Evolutionary conservation across 1,284 basidiomycete genomes (phyloP).

Genomic region (Retiboletus flavoniger): DNA sequence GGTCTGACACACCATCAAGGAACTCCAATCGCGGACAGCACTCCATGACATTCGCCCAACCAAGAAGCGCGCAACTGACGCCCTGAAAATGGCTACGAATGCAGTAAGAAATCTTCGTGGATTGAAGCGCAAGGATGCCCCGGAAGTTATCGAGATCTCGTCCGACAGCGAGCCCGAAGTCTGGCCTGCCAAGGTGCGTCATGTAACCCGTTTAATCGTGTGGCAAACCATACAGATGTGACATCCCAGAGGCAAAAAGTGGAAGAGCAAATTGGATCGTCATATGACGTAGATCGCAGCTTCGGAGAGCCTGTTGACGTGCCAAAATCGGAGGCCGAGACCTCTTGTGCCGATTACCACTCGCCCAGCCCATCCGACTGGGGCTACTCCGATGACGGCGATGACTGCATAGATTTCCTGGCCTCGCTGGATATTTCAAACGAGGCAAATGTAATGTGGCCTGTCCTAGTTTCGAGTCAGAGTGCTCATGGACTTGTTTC

Average conservation of each 20-base stretch:
- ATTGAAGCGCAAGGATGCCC: conserved; percentile 27
- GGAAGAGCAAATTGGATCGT: background rate
- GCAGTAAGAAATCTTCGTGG: conserved; percentile 5
- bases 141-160: conserved; percentile 28
- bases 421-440: conserved; percentile 32
- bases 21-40: conserved; percentile 20
- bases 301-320: background rate
- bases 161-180: conserved; percentile 33
- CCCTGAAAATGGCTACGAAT: conserved; percentile 18
- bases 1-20: conserved; percentile 22
- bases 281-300: background rate
- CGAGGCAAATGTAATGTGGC: conserved; percentile 28
- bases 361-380: conserved; percentile 1
- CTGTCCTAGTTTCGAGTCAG: background rate
- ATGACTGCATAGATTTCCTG: conserved; percentile 24
- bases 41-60: conserved; percentile 8
- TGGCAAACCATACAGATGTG: background rate
- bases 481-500: conserved; percentile 8
- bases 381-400: conserved; percentile 19
- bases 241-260: conserved; percentile 23
- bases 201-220: background rate
- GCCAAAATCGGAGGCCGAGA: conserved; percentile 9
- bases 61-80: conserved; percentile 25
- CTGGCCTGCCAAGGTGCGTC: conserved; percentile 25
- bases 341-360: background rate